Evolutionary conservation across 345 rosid species (phyloP).

Genomic region (Moricandia arvensis): DNA sequence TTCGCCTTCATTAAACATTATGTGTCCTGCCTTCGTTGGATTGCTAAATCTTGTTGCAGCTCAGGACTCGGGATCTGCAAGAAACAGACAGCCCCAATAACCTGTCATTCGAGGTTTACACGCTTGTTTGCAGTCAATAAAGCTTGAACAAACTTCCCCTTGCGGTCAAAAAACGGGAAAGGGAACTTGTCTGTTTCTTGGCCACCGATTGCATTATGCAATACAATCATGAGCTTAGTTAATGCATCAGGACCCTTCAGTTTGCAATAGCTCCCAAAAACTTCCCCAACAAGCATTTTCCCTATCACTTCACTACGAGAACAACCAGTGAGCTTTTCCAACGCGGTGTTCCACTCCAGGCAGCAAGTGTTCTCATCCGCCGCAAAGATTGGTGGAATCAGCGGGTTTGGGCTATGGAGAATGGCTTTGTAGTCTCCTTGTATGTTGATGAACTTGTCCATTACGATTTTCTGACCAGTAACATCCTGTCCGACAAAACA

Average conservation of each 20-base stretch:
- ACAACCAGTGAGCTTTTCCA: constrained; percentile 96
- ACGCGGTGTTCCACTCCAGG: constrained; percentile 96
- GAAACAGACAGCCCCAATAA: constrained; percentile 92
- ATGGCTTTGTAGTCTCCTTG: constrained; percentile 95
- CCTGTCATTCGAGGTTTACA: constrained; percentile 62
- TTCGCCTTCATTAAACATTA: constrained; percentile 66
- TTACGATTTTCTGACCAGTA: constrained; percentile 83
- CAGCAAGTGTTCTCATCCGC: constrained; percentile 89
- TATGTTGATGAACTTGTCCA: constrained; percentile 92
- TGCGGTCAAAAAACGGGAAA: constrained; percentile 71
- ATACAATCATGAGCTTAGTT: constrained; percentile 86
- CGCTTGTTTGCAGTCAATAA: constrained; percentile 90
- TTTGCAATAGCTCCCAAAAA: constrained; percentile 82
- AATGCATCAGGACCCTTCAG: constrained; percentile 89
- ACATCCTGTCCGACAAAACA: constrained; percentile 96
- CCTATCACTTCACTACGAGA: constrained; percentile 64
- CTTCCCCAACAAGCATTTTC: constrained; percentile 89
- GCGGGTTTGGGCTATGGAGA: constrained; percentile 84
- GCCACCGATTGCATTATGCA: constrained; percentile 88
- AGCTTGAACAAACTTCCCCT: constrained; percentile 69
- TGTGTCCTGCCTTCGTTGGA: constrained; percentile 79
- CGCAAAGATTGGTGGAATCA: constrained; percentile 97
- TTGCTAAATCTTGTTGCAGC: constrained; percentile 73
- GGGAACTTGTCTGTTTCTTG: constrained; percentile 82
- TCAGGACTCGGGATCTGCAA: constrained; percentile 94